Evolutionary conservation across 1,139 yeast genomes (phyloP), one percentile per base, ranked within the genome.

Genomic region (Casaregolazyma suthepensis): DNA sequence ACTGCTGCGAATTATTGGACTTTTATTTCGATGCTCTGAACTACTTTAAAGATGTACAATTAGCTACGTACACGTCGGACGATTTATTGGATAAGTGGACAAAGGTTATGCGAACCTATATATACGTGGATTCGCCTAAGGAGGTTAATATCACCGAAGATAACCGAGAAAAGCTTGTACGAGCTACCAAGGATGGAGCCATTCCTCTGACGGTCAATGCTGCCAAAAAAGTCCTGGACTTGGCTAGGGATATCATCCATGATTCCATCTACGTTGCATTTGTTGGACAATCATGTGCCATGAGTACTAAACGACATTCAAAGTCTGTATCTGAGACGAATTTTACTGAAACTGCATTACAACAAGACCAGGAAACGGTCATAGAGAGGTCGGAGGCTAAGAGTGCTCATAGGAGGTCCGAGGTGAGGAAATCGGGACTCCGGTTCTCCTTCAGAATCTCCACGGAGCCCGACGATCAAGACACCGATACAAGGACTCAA

Each of bases 1-100:
- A 68, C 59, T 70, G 73, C 47, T 60, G 61, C 35, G 74, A 71
- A 58, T 63, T 66, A 9, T 61, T 71, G 46, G 72, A 70, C 53
- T 70, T 71, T 56, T 58, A 65, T 2, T 53, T 66, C 51, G 71
- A 66, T 50, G 68, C 67, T 29, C 54, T 57, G 12, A 55, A 64
- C 26, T 70, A 70, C 54, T 50, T 52, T n/a, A 54, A 54, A 15
- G 46, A 42, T 10, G 46, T 35, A n/a, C 13, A 40, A 12, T 13
- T 19, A 9, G 10, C 13, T 6, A 37, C n/a, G 19, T 15, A 22
- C 37, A 17, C 19, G 3, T n/a, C 12, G 3, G 15, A n/a, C 13
- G 44, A 45, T 19, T 42, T 57, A 45, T 17, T 35, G 10, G 46
- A 45, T 3, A 15, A 50, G 22, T 70, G 73, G 73, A 55, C 59